Conservation (phyloP, 2,329 filamentous ascomycete species). For the Aspergillus candidus region DNA sequence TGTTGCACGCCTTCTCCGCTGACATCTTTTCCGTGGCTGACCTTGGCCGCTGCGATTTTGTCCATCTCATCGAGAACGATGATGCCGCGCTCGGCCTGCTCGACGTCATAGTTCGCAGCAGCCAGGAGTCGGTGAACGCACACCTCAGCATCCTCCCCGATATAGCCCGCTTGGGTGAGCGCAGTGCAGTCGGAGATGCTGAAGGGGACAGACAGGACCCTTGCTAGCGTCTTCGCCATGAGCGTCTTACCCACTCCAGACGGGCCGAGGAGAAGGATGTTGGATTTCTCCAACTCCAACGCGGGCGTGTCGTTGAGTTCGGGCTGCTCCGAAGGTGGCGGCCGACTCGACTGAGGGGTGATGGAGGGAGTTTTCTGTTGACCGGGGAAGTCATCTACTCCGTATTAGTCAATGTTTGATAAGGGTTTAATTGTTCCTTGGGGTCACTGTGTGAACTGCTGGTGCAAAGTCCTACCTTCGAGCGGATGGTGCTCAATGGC, state of each 20-base stretch:
- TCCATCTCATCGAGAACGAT: slow-evolving; percentile 96
- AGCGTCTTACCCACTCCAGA: slow-evolving; percentile 96
- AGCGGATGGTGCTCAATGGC: slow-evolving; percentile 65
- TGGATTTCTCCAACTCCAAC: slow-evolving; percentile 89
- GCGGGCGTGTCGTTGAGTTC: slow-evolving; percentile 50
- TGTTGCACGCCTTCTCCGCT: slow-evolving; percentile 96
- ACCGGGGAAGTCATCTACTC: slow-evolving; percentile 56
- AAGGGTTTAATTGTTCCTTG: not conserved
- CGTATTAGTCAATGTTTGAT: slow-evolving; percentile 3
- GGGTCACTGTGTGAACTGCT: no score
- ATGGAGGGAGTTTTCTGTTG: slow-evolving; percentile 50
- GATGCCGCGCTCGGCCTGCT: slow-evolving; percentile 80
- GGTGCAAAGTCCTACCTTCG: slow-evolving; percentile 55
- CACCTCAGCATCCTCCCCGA: slow-evolving; percentile 94
- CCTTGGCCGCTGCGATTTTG: slow-evolving; percentile 86
- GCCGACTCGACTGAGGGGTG: slow-evolving; percentile 23
- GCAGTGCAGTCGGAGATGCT: slow-evolving; percentile 94
- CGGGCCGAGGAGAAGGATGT: slow-evolving; percentile 81
- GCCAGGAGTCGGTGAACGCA: slow-evolving; percentile 87
- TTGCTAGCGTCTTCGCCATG: slow-evolving; percentile 81
- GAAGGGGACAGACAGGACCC: slow-evolving; percentile 90
- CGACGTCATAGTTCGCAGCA: slow-evolving; percentile 82
- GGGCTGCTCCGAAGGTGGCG: slow-evolving; percentile 28
- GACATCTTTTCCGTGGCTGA: slow-evolving; percentile 85
- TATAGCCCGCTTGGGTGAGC: slow-evolving; percentile 94